Evolutionary conservation across 306 rosid genomes (phyloP).

Genomic region (Quercus rubra): DNA sequence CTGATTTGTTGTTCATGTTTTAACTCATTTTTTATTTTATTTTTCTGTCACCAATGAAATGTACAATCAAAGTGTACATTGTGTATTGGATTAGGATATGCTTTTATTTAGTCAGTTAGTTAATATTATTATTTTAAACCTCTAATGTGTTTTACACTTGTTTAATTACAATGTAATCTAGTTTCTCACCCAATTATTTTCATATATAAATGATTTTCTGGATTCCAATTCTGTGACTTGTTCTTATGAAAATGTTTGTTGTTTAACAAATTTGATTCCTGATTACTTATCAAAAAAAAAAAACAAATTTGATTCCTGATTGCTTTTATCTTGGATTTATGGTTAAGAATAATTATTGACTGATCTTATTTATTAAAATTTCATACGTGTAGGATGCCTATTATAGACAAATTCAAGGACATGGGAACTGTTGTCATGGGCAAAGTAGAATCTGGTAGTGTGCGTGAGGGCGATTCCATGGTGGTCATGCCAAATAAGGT

Average conservation of each 20-base stretch:
- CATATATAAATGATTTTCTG: neutral
- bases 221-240: neutral
- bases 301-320: neutral
- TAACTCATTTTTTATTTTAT: neutral
- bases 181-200: neutral
- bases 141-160: neutral
- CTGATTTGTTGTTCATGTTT: neutral
- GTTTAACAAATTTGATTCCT: neutral
- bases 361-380: neutral
- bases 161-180: neutral
- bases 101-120: neutral
- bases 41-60: neutral
- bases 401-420: conserved; percentile 90
- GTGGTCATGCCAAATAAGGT: conserved; percentile 98
- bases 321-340: neutral
- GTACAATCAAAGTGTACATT: neutral
- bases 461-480: conserved; percentile 78
- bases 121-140: neutral
- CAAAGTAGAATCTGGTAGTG: conserved; percentile 87
- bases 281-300: no score
- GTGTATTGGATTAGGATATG: neutral
- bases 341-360: neutral
- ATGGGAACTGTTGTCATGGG: conserved; percentile 99
- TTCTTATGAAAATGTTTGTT: neutral
- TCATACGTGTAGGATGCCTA: conserved; percentile 71